A percentile compares a stretch with the other conserved stretches of the same genome.
phyloP scores from a whole-genome alignment of 257 asterid genomes.

The Solanum appendiculatum region DNA sequence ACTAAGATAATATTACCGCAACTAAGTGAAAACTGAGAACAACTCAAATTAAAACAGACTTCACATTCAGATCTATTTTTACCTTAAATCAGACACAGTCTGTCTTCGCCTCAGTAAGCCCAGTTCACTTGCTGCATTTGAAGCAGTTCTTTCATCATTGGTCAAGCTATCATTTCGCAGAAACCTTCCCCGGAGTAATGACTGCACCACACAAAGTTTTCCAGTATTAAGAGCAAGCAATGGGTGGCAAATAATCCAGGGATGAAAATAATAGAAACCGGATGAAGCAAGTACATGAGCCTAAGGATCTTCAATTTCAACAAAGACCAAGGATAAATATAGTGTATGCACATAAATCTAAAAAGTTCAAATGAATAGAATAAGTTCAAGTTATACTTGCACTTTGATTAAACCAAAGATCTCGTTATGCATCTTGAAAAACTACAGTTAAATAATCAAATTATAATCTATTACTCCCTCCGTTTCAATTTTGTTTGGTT shows the following conservation, averaged over 20 bases:
- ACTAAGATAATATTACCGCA: neutral
- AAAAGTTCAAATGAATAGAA: neutral
- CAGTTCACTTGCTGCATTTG: conserved; percentile 58
- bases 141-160: conserved; percentile 45
- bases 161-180: conserved; percentile 38
- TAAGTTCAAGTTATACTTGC: neutral
- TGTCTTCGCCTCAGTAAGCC: conserved; percentile 64
- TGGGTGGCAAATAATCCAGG: neutral
- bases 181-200: conserved; percentile 76
- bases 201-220: conserved; percentile 29
- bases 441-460: neutral
- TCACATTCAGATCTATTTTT: neutral
- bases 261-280: neutral
- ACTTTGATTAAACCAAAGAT: neutral
- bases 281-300: neutral
- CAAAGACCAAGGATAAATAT: neutral
- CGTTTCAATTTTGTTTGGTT: neutral
- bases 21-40: neutral
- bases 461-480: neutral
- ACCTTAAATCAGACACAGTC: conserved; percentile 85
- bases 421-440: neutral
- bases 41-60: neutral
- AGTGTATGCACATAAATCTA: neutral
- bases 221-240: neutral
- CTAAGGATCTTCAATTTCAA: neutral